Conservation (phyloP, 192 early-diverging fungal species). For the Backusella liffmaniae region DNA sequence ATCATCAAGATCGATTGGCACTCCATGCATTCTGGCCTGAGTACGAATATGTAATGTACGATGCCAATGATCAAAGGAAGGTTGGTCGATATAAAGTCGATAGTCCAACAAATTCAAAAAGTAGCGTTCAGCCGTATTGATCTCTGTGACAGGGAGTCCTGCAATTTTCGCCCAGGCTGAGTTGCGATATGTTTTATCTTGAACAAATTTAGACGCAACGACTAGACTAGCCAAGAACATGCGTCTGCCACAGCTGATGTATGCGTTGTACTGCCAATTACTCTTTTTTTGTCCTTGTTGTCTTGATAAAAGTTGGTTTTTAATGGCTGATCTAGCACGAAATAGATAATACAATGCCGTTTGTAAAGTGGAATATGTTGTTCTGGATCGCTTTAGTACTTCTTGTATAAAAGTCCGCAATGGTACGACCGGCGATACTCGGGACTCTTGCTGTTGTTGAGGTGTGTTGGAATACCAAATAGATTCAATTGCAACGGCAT, state of each 20-base stretch:
- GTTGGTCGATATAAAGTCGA: conserved; percentile 60
- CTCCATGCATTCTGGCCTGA: neutral
- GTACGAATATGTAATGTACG: conserved; percentile 26
- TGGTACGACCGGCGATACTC: conserved; percentile 45
- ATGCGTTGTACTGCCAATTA: conserved; percentile 11
- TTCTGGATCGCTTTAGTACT: conserved; percentile 71
- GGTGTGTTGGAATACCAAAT: conserved; percentile 40
- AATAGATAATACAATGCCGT: conserved; percentile 74
- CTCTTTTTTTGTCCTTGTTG: neutral
- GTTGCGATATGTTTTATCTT: conserved; percentile 87
- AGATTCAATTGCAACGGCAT: conserved; percentile 53
- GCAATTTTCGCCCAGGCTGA: conserved; percentile 91
- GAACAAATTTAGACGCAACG: conserved; percentile 85
- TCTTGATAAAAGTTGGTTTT: conserved; percentile 12
- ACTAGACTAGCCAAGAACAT: conserved; percentile 86
- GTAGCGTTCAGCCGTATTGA: conserved; percentile 80
- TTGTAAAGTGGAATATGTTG: conserved; percentile 77
- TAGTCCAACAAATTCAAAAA: conserved; percentile 84
- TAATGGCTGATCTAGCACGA: conserved; percentile 31
- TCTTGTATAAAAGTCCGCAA: conserved; percentile 69
- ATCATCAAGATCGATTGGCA: neutral
- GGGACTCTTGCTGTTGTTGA: conserved; percentile 27
- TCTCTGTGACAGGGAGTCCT: conserved; percentile 72
- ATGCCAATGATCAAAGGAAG: conserved; percentile 39
- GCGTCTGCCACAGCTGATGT: conserved; percentile 70